Evolutionary conservation across 768 basidiomycete species (phyloP).

Genomic region (Mycena latifolia): DNA sequence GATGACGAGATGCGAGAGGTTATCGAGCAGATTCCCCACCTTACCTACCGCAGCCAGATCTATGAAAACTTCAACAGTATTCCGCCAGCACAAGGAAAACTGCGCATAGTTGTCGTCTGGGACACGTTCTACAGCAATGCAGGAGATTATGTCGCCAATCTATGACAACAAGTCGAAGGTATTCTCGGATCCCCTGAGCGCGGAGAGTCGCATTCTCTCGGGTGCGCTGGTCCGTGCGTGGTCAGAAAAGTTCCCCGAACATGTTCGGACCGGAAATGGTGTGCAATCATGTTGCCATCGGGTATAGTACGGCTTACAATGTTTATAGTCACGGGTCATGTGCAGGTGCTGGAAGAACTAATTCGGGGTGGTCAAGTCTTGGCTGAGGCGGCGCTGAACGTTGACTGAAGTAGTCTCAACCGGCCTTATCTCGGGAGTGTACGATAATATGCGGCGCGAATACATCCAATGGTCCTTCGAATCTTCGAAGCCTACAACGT

Average conservation of each 20-base stretch:
- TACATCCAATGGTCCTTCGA: no score
- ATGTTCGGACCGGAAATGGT: slow-evolving; percentile 17
- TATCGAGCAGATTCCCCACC: neutral
- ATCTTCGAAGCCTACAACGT: no score
- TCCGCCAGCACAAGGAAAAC: neutral
- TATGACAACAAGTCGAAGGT: neutral
- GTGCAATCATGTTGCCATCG: neutral
- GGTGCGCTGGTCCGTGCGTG: slow-evolving; percentile 6
- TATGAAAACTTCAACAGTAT: slow-evolving; percentile 1
- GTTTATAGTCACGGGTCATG: slow-evolving; percentile 5
- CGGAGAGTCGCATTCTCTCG: slow-evolving; percentile 10
- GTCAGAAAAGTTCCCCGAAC: slow-evolving; percentile 4
- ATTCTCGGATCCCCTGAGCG: slow-evolving; percentile 8
- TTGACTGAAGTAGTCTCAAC: no score
- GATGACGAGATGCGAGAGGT: neutral
- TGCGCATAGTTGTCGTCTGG: no score
- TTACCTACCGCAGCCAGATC: neutral
- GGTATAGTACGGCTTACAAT: neutral
- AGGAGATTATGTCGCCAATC: no score
- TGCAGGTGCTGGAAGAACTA: neutral
- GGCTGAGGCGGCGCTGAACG: neutral
- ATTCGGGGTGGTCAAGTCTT: neutral
- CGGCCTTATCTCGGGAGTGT: no score
- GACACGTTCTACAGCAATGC: no score
- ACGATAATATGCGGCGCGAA: no score